Conservation (phyloP, 257 asterid genomes). For the Primulina tabacum region DNA sequence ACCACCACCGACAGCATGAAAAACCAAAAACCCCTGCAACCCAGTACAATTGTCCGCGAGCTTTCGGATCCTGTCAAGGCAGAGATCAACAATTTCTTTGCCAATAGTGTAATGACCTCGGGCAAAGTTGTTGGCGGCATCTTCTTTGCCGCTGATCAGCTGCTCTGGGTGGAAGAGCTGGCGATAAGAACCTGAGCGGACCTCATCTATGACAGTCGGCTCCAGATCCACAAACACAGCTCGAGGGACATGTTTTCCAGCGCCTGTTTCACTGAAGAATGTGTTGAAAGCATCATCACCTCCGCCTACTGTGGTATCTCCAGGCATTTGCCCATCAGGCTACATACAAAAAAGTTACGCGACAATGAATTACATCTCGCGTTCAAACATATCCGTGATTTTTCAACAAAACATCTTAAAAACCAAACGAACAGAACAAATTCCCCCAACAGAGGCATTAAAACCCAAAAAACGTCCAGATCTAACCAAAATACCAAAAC, state of each 20-base stretch:
- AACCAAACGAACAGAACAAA: neutral
- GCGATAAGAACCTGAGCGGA: slow-evolving; percentile 55
- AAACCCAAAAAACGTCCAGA: slow-evolving; percentile 6
- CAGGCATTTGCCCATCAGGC: slow-evolving; percentile 73
- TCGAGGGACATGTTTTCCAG: slow-evolving; percentile 60
- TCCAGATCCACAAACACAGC: slow-evolving; percentile 56
- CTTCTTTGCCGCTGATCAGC: slow-evolving; percentile 57
- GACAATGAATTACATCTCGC: neutral
- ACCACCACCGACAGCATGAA: slow-evolving; percentile 63
- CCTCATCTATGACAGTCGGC: slow-evolving; percentile 61
- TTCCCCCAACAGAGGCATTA: neutral
- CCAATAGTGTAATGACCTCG: slow-evolving; percentile 62
- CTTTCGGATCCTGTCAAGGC: slow-evolving; percentile 59
- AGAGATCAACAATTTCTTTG: slow-evolving; percentile 53
- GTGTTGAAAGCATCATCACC: slow-evolving; percentile 68
- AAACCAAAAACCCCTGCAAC: slow-evolving; percentile 51
- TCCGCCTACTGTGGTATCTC: slow-evolving; percentile 48
- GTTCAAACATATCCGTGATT: neutral
- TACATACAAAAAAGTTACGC: slow-evolving; percentile 10
- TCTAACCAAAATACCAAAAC: neutral
- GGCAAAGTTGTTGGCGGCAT: slow-evolving; percentile 62
- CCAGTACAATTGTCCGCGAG: slow-evolving; percentile 61
- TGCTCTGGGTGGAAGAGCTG: slow-evolving; percentile 61
- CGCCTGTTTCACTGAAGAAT: slow-evolving; percentile 55
- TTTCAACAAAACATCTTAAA: neutral